Conservation (phyloP, 202 grass and related monocot genomes). For the Carex sylvatica region DNA sequence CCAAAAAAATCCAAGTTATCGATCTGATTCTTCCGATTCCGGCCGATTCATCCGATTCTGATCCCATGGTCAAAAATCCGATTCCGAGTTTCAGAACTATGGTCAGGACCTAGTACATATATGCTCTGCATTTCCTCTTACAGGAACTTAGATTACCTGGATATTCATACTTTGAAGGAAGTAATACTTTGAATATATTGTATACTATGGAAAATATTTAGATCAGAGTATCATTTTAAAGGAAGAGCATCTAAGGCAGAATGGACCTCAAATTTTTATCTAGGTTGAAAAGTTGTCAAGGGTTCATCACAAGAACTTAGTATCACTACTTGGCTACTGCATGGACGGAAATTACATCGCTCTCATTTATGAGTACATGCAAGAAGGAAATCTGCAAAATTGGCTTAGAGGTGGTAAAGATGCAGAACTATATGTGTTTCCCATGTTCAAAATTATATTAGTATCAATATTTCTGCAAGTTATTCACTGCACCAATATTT, state of each 20-base stretch:
- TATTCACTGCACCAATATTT: neutral
- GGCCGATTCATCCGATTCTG: too few relatives aligned
- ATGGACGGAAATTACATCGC: slow-evolving; percentile 29
- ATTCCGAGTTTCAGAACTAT: too few relatives aligned
- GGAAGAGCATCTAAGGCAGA: neutral
- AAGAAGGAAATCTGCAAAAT: slow-evolving; percentile 33
- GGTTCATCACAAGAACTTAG: slow-evolving; percentile 43
- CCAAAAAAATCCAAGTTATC: too few relatives aligned
- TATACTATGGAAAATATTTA: neutral
- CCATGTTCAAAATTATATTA: too few relatives aligned
- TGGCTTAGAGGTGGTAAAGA: slow-evolving; percentile 27
- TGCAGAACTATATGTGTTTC: neutral
- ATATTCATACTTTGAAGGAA: neutral
- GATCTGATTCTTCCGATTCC: too few relatives aligned
- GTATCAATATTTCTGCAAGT: too few relatives aligned
- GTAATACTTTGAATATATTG: neutral
- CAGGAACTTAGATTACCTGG: neutral
- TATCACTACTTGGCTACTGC: slow-evolving; percentile 41
- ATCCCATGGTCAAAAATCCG: too few relatives aligned
- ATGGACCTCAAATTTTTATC: neutral
- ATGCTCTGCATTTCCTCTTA: neutral
- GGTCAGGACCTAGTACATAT: neutral
- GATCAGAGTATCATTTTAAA: neutral
- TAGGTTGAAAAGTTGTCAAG: slow-evolving; percentile 39
- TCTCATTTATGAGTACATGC: slow-evolving; percentile 46